Percentiles rank a stretch among this genome's conserved stretches.
phyloP scores from a whole-genome alignment of 805 yeast genomes.

The Yarrowia bubula region DNA sequence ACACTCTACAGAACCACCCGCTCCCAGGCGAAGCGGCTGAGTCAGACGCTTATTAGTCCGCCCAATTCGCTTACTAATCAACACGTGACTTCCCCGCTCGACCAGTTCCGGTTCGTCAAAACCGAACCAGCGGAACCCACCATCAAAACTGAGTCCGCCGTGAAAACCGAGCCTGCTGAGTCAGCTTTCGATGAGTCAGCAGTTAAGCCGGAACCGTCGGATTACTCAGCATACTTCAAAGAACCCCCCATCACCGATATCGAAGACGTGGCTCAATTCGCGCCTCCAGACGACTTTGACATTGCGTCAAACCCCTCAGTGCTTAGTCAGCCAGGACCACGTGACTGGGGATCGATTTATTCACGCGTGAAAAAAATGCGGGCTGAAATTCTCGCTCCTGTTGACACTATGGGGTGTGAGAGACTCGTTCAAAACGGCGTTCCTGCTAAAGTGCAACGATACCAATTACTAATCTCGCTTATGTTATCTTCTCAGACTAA shows the following conservation, averaged over 20 bases:
- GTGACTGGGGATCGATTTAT: conserved; percentile 36
- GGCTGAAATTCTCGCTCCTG: conserved; percentile 67
- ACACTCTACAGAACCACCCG: neutral
- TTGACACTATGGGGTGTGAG: conserved; percentile 85
- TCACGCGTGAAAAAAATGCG: conserved; percentile 60
- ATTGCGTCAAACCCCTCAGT: neutral
- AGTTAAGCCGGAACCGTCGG: neutral
- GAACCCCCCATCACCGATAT: neutral
- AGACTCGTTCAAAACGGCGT: conserved; percentile 46
- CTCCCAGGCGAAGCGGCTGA: neutral
- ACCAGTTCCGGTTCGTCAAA: neutral
- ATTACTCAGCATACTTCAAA: neutral
- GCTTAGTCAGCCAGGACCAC: conserved; percentile 31
- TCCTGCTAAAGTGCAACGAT: conserved; percentile 46
- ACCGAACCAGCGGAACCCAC: neutral
- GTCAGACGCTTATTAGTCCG: neutral
- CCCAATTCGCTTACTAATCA: neutral
- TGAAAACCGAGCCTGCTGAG: neutral
- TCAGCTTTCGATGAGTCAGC: neutral
- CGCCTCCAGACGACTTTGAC: neutral
- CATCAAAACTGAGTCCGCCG: neutral
- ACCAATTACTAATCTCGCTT: conserved; percentile 72
- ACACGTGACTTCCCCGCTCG: neutral
- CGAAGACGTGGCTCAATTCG: neutral
- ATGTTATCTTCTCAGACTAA: conserved; percentile 92